Percentiles rank a stretch among this genome's conserved stretches.
These are phyloP conservation scores for Neocatenulostroma microsporum DNA, from an alignment of 2,329 filamentous ascomycete genomes.

Conservation along the genomic window DNA sequence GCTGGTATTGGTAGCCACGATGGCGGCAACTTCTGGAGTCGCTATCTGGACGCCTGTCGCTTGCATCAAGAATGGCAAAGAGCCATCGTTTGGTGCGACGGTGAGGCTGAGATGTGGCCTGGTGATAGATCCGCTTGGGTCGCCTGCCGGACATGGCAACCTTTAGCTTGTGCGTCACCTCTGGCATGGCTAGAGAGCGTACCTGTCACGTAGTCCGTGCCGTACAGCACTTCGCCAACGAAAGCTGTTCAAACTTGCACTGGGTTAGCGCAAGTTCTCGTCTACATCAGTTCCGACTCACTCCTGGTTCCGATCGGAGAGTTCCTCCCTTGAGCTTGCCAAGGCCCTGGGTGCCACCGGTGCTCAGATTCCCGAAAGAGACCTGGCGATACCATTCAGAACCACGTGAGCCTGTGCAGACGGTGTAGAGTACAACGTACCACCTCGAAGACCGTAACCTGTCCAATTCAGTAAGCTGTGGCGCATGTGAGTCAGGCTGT, in stretches of 20 bases:
- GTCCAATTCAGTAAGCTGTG: neutral
- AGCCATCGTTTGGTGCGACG: neutral
- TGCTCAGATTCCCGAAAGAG: constrained; percentile 1
- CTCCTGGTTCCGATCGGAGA: constrained; percentile 1
- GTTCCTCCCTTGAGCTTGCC: constrained; percentile 1
- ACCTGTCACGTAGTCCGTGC: constrained; percentile 3
- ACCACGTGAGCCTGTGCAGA: neutral
- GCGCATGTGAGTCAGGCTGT: neutral
- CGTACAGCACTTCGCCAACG: constrained; percentile 1
- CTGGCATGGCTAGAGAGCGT: too few species aligned
- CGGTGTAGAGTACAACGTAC: neutral
- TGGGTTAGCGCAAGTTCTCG: neutral
- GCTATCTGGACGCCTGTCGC: neutral
- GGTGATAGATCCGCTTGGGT: neutral
- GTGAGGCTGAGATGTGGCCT: constrained; percentile 1
- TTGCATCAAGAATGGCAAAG: constrained; percentile 4
- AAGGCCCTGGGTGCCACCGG: constrained; percentile 4
- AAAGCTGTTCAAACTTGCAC: constrained; percentile 1
- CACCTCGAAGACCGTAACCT: constrained; percentile 4
- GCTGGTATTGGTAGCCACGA: neutral
- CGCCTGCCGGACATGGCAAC: too few species aligned
- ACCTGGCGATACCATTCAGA: too few species aligned
- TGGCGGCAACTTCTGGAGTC: neutral
- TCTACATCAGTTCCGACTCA: constrained; percentile 1
- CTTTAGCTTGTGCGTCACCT: too few species aligned